A percentile compares a stretch with the other conserved stretches of the same genome.
phyloP scores from a whole-genome alignment of 257 asterid genomes.

The Cinchona pubescens region DNA sequence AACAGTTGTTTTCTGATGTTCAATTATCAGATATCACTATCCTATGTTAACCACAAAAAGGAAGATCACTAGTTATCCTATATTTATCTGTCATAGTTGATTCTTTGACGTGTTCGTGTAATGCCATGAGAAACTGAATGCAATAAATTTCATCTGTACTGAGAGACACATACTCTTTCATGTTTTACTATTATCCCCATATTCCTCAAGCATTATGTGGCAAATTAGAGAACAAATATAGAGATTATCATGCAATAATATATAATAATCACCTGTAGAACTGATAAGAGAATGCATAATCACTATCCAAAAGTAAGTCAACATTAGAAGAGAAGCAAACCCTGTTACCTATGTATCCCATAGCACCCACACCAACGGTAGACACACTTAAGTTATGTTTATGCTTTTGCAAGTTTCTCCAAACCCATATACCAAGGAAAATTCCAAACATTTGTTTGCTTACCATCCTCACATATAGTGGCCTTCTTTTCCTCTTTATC shows the following conservation, averaged over 20 bases:
- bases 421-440: constrained; percentile 84
- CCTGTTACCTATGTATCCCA: constrained; percentile 99
- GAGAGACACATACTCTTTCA: background rate
- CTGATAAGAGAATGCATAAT: background rate
- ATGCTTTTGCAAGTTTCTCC: constrained; percentile 74
- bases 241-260: background rate
- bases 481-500: constrained; percentile 74
- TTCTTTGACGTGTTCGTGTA: background rate
- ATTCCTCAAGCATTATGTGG: constrained; percentile 1
- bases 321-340: constrained; percentile 35
- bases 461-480: constrained; percentile 71
- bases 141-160: background rate
- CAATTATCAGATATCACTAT: background rate
- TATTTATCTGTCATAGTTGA: background rate
- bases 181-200: background rate
- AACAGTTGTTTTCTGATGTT: background rate
- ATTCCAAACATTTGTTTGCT: constrained; percentile 99
- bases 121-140: background rate
- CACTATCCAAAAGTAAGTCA: constrained; percentile 7
- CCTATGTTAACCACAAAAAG: background rate
- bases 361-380: constrained; percentile 90
- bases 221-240: no score
- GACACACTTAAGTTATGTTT: constrained; percentile 76
- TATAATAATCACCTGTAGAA: background rate
- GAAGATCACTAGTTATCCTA: background rate